These are phyloP conservation scores for Auricularia cornea DNA, from an alignment of 768 basidiomycete species.

Conservation along the genomic window DNA sequence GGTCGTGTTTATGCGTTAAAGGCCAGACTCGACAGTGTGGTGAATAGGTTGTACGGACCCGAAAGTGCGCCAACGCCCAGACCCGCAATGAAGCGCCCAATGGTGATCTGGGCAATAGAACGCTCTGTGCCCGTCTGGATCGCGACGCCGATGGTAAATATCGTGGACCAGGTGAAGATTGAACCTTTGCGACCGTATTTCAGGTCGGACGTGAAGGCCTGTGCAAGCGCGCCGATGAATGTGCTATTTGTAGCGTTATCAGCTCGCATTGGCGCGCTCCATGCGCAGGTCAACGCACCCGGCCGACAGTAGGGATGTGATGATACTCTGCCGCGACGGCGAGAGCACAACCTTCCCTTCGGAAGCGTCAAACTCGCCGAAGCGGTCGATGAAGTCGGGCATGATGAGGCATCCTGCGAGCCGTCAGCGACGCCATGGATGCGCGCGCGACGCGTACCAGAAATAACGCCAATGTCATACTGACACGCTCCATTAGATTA, in stretches of 20 bases:
- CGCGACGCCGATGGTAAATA: slow-evolving; percentile 62
- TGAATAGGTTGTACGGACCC: slow-evolving; percentile 33
- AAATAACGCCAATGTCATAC: slow-evolving; percentile 76
- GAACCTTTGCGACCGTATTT: slow-evolving; percentile 59
- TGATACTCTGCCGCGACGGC: slow-evolving; percentile 61
- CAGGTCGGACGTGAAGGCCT: slow-evolving; percentile 68
- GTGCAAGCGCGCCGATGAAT: slow-evolving; percentile 50
- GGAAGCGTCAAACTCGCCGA: slow-evolving; percentile 40
- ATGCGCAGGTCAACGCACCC: slow-evolving; percentile 37
- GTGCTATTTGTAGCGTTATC: slow-evolving; percentile 2
- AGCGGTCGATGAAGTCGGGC: slow-evolving; percentile 65
- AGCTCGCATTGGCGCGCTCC: slow-evolving; percentile 35
- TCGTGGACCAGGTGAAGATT: slow-evolving; percentile 64
- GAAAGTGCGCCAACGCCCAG: slow-evolving; percentile 70
- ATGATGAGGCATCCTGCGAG: slow-evolving; percentile 60
- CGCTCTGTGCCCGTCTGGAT: slow-evolving; percentile 59
- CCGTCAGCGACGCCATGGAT: neutral
- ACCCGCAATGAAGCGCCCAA: slow-evolving; percentile 67
- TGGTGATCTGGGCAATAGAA: slow-evolving; percentile 56
- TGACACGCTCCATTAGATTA: slow-evolving; percentile 47
- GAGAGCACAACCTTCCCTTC: slow-evolving; percentile 46
- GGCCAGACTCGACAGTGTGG: no score
- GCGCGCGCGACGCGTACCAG: slow-evolving; percentile 27
- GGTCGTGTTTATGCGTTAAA: no score
- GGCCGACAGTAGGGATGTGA: slow-evolving; percentile 69